phyloP scores from a whole-genome alignment of 2,329 filamentous ascomycete species.

The Zasmidium angulare region DNA sequence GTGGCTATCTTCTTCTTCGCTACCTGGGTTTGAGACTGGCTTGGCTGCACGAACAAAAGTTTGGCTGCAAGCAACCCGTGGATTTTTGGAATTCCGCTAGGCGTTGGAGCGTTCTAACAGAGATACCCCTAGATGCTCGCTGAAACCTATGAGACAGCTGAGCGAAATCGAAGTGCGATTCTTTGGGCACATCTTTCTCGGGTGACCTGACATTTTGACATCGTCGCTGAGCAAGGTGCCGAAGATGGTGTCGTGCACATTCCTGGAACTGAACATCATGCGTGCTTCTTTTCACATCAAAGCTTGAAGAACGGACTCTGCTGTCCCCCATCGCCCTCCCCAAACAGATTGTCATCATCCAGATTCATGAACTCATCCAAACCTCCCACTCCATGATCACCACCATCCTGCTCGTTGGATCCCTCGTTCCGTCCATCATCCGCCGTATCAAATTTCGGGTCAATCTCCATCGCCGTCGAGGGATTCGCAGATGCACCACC shows the following conservation, averaged over 20 bases:
- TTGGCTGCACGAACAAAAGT: background rate
- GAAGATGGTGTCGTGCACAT: too few species aligned
- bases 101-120: too few species aligned
- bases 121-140: too few species aligned
- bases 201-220: too few species aligned
- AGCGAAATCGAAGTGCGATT: too few species aligned
- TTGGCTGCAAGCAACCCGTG: background rate
- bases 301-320: background rate
- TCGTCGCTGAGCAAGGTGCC: too few species aligned
- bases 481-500: background rate
- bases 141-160: too few species aligned
- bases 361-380: conserved; percentile 47
- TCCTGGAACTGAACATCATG: too few species aligned
- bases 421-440: conserved; percentile 8
- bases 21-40: background rate
- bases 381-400: conserved; percentile 6
- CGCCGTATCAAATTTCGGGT: conserved; percentile 34
- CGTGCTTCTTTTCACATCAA: too few species aligned
- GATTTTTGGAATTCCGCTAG: too few species aligned
- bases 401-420: background rate
- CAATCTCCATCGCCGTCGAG: conserved; percentile 25
- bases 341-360: conserved; percentile 30
- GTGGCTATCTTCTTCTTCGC: background rate
- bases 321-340: background rate
- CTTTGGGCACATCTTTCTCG: too few species aligned